phyloP scores from a whole-genome alignment of 225 moss, liverwort and hornwort species.

The Lunularia cruciata region DNA sequence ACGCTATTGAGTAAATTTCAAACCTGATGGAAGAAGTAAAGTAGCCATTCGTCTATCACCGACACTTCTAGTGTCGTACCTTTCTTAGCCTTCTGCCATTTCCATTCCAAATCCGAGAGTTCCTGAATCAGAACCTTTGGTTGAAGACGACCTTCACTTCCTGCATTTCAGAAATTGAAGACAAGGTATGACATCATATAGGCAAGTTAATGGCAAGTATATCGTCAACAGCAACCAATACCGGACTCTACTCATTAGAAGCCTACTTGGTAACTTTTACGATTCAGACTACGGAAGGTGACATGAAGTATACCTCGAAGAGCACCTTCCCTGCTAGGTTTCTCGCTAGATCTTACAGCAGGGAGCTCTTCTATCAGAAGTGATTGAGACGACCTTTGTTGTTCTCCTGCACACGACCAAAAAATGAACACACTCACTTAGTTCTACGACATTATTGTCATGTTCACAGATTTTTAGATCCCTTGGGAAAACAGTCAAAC shows the following conservation, averaged over 20 bases:
- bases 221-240: too few species aligned
- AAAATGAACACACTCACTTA: neutral
- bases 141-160: neutral
- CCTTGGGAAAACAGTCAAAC: too few species aligned
- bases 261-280: too few species aligned
- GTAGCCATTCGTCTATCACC: neutral
- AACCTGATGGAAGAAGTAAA: neutral
- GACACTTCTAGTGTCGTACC: constrained; percentile 9
- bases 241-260: too few species aligned
- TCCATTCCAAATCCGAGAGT: constrained; percentile 17
- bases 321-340: neutral
- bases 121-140: constrained; percentile 38
- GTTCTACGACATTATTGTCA: too few species aligned
- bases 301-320: constrained; percentile 1
- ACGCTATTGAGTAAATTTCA: too few species aligned
- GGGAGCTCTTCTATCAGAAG: constrained; percentile 11
- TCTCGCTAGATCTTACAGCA: neutral
- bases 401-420: neutral
- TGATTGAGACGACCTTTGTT: neutral
- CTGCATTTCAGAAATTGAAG: too few species aligned
- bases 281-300: too few species aligned
- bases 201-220: too few species aligned
- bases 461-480: too few species aligned
- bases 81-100: neutral
- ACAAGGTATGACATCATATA: too few species aligned